A percentile compares a stretch with the other conserved stretches of the same genome.
These are phyloP conservation scores for Exophiala lecanii-corni DNA, from an alignment of 2,329 filamentous ascomycete species.

Conservation along the genomic window DNA sequence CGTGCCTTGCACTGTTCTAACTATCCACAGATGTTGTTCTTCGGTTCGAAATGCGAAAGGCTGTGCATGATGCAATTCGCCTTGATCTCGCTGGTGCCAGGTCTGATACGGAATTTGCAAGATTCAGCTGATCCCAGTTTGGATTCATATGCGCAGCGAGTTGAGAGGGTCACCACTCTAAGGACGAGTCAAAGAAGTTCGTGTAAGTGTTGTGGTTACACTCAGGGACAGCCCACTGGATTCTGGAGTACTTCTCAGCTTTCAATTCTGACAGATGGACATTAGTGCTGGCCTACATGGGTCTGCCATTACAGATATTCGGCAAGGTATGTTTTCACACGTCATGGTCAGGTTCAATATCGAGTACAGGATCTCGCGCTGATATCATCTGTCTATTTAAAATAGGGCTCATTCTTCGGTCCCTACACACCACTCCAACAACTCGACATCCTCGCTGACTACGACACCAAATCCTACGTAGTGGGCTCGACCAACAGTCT, in stretches of 20 bases:
- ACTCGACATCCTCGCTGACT: slow-evolving; percentile 86
- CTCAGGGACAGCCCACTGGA: slow-evolving; percentile 24
- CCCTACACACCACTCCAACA: slow-evolving; percentile 96
- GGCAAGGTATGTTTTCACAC: slow-evolving; percentile 63
- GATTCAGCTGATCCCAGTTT: slow-evolving; percentile 94
- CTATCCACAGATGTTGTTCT: slow-evolving; percentile 99
- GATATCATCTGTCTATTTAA: too few species aligned
- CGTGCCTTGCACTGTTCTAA: too few species aligned
- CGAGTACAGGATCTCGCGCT: too few species aligned
- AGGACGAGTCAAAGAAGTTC: slow-evolving; percentile 89
- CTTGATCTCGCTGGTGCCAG: slow-evolving; percentile 88
- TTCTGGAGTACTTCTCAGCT: background rate
- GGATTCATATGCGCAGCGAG: slow-evolving; percentile 71
- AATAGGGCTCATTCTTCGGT: slow-evolving; percentile 85
- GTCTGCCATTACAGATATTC: slow-evolving; percentile 88
- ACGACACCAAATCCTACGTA: slow-evolving; percentile 93
- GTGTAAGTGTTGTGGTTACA: slow-evolving; percentile 36
- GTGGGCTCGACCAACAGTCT: slow-evolving; percentile 96
- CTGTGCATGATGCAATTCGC: slow-evolving; percentile 99
- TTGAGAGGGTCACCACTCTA: slow-evolving; percentile 74
- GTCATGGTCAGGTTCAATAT: too few species aligned
- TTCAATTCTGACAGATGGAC: background rate
- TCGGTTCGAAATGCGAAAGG: slow-evolving; percentile 90
- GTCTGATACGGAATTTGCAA: slow-evolving; percentile 82
- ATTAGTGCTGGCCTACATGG: slow-evolving; percentile 82